phyloP scores from a whole-genome alignment of 192 early-diverging fungal species.

The Dissophora ornata region DNA sequence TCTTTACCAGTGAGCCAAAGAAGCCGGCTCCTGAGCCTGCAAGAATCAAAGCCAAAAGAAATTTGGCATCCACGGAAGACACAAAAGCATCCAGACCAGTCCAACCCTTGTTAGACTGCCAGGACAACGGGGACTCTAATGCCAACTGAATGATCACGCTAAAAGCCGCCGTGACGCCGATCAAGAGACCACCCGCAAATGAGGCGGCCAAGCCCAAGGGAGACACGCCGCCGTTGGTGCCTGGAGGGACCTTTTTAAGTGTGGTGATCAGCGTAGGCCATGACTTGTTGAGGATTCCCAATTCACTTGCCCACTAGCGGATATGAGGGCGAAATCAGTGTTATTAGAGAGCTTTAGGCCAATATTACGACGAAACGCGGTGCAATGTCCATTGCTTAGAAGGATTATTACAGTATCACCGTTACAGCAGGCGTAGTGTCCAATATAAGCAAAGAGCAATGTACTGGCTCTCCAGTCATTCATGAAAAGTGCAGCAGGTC shows the following conservation, averaged over 20 bases:
- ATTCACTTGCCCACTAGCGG: slow-evolving; percentile 85
- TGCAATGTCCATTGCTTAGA: too few relatives aligned
- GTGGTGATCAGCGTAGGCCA: slow-evolving; percentile 89
- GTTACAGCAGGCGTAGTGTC: slow-evolving; percentile 68
- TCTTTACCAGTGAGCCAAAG: slow-evolving; percentile 76
- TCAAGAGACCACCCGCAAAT: slow-evolving; percentile 74
- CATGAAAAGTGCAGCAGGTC: slow-evolving; percentile 41
- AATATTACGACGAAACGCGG: background rate
- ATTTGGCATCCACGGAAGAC: slow-evolving; percentile 40
- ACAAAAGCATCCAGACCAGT: slow-evolving; percentile 39
- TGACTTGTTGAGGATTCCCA: slow-evolving; percentile 81
- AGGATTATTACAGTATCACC: slow-evolving; percentile 64
- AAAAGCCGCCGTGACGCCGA: slow-evolving; percentile 72
- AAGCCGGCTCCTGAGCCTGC: slow-evolving; percentile 75
- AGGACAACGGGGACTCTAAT: slow-evolving; percentile 48
- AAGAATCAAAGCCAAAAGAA: slow-evolving; percentile 49
- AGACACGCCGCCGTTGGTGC: slow-evolving; percentile 91
- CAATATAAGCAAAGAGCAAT: slow-evolving; percentile 63
- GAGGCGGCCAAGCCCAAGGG: slow-evolving; percentile 81
- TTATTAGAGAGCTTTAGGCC: background rate
- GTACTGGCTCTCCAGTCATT: slow-evolving; percentile 43
- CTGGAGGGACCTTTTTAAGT: slow-evolving; percentile 81
- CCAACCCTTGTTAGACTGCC: slow-evolving; percentile 27
- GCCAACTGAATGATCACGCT: slow-evolving; percentile 61
- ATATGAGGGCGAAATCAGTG: background rate